Evolutionary conservation across 1,284 basidiomycete species (phyloP), one percentile per base, ranked within the genome.

Genomic region (Malassezia cuniculi): DNA sequence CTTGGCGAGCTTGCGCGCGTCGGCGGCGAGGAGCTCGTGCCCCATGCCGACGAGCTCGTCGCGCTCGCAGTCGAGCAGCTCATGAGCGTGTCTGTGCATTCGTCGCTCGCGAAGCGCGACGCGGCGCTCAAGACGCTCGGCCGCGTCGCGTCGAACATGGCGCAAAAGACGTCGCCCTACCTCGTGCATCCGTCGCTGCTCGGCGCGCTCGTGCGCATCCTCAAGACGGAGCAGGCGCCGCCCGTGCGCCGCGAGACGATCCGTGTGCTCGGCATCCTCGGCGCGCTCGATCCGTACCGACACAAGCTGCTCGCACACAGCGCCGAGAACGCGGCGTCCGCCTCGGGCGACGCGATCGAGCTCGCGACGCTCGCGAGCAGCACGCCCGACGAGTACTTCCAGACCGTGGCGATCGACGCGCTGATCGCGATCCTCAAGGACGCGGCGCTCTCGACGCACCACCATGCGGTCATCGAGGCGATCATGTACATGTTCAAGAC

Each of bases 401-500:
- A 97, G 66, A 87, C 85, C 6, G 85, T 93, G 4, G 90, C 89
- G 27, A 85, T 99, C 69, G 82, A 80, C 31, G 79, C 86, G 1
- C 74, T 99, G 16, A 76, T 97, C 31, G 76, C 78, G 36, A 85
- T 97, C 39, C 71, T 99, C 52, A 83, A 81, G 61, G 93, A 66
- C 31, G 52, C 54, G 15, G 47, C 60, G 30, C 48, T 66, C 10
- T 51, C 56, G 9, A 53, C 54, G 30, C 63, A 87, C 57, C 87
- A 95, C 57, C 68, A 85, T 22, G 70, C 71, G 31, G 90, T 90
- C 44, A 90, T 97, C 52, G 89, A 97, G 68, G 89, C 90, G 2
- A 83, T 99, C 59, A 97, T 97, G 85, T 85, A 89, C 46, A 95
- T 99, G 50, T 97, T 97, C 76, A 87, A 90, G 69, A 95, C 89